phyloP scores from a whole-genome alignment of 305 asterid species.

The Solanum chacoense region DNA sequence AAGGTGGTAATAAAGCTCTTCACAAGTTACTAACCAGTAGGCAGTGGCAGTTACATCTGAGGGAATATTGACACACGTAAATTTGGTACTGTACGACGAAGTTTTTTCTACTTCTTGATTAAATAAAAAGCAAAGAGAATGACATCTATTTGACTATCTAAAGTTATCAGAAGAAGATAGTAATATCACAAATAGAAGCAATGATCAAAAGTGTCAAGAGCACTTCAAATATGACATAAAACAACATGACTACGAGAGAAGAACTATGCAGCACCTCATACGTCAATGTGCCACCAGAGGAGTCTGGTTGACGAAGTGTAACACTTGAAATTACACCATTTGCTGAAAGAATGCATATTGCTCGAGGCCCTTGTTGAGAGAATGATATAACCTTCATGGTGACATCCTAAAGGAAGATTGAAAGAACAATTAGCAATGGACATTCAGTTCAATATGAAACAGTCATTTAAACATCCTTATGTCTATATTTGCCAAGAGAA shows the following conservation, averaged over 20 bases:
- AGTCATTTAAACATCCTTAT: not conserved
- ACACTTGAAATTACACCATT: conserved; percentile 82
- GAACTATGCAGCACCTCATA: conserved; percentile 53
- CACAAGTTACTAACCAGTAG: not conserved
- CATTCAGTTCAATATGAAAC: not conserved
- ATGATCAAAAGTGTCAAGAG: not conserved
- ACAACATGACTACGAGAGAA: not conserved
- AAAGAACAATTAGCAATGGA: not conserved
- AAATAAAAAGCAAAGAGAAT: not conserved
- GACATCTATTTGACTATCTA: not conserved
- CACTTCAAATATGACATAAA: not conserved
- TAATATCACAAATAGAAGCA: not conserved
- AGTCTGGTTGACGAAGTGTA: conserved; percentile 87
- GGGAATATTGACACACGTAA: not conserved
- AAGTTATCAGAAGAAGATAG: not conserved
- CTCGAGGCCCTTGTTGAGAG: conserved; percentile 92
- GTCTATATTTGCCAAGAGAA: not conserved
- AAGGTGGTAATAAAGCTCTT: not conserved
- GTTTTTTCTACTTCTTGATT: not conserved
- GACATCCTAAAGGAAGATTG: conserved; percentile 46
- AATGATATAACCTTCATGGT: conserved; percentile 81
- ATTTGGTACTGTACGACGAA: not conserved
- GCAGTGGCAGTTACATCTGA: not conserved
- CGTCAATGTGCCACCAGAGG: conserved; percentile 89
- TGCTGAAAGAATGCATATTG: conserved; percentile 85